phyloP scores from a whole-genome alignment of 768 basidiomycete species.

The Gloeostereum incarnatum region DNA sequence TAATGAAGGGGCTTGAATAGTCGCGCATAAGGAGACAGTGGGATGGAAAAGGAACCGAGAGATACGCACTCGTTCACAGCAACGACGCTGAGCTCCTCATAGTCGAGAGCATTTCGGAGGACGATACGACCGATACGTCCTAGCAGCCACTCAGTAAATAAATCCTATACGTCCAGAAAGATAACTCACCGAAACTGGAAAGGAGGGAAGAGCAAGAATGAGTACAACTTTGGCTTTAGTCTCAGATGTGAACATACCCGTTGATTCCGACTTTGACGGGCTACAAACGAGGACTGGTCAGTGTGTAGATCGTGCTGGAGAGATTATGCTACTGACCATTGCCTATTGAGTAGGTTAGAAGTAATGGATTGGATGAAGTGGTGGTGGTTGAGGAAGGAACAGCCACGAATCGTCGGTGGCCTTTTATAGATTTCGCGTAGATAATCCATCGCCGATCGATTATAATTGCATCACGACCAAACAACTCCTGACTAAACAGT shows the following conservation, averaged over 20 bases:
- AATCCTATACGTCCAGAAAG: not conserved
- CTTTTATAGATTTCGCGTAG: slow-evolving; percentile 7
- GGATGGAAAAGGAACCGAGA: not conserved
- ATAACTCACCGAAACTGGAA: slow-evolving; percentile 63
- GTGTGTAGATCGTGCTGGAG: not conserved
- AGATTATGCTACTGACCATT: slow-evolving; percentile 6
- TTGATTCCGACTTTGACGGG: slow-evolving; percentile 93
- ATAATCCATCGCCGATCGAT: no score
- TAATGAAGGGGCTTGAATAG: slow-evolving; percentile 90
- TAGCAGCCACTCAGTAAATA: slow-evolving; percentile 18
- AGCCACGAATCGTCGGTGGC: slow-evolving; percentile 1
- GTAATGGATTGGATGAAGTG: not conserved
- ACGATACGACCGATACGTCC: slow-evolving; percentile 99
- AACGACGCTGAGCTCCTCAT: slow-evolving; percentile 72
- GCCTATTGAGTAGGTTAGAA: not conserved
- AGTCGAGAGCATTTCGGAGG: slow-evolving; percentile 82
- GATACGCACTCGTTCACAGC: slow-evolving; percentile 87
- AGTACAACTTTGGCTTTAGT: not conserved
- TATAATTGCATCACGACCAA: not conserved
- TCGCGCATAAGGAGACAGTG: slow-evolving; percentile 1
- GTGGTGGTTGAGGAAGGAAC: slow-evolving; percentile 1
- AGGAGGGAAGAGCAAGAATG: slow-evolving; percentile 1
- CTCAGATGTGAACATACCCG: slow-evolving; percentile 48
- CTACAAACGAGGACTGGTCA: slow-evolving; percentile 1
- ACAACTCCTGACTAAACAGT: not conserved